A percentile compares a stretch with the other conserved stretches of the same genome.
Conservation (phyloP, 208 protist species). For the Paratrypanosoma confusum region DNA sequence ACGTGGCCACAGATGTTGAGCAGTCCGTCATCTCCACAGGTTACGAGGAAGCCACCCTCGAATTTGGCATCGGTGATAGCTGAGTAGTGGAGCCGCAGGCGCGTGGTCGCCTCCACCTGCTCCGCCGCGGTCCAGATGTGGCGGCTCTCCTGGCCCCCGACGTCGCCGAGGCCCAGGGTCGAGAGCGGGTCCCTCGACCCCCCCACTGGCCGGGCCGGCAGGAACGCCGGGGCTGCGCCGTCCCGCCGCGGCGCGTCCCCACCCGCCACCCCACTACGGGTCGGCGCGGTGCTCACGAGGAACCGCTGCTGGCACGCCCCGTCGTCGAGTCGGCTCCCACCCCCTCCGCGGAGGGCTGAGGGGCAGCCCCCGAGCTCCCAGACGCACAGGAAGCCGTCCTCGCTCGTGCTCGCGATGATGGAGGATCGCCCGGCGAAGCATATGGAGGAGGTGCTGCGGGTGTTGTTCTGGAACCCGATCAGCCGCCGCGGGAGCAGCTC, state of each 20-base stretch:
- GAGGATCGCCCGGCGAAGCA: slow-evolving; percentile 47
- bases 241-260: too few species aligned
- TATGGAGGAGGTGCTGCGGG: slow-evolving; percentile 24
- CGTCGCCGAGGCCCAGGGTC: too few species aligned
- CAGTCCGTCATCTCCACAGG: slow-evolving; percentile 53
- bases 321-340: too few species aligned
- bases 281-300: too few species aligned
- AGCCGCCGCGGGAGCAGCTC: slow-evolving; percentile 38
- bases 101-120: slow-evolving; percentile 11
- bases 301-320: too few species aligned
- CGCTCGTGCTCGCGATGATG: slow-evolving; percentile 49
- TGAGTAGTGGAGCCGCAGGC: slow-evolving; percentile 38
- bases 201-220: too few species aligned
- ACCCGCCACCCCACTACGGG: too few species aligned
- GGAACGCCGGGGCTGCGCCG: too few species aligned
- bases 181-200: too few species aligned
- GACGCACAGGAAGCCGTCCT: slow-evolving; percentile 60
- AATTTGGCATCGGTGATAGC: slow-evolving; percentile 51
- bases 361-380: slow-evolving; percentile 44
- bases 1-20: slow-evolving; percentile 33
- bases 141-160: too few species aligned
- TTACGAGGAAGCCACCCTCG: slow-evolving; percentile 51
- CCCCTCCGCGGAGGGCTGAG: too few species aligned
- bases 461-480: slow-evolving; percentile 50
- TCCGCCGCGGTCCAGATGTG: slow-evolving; percentile 11